Conservation (phyloP, 1,139 yeast species). For the Schizosaccharomyces versatilis region DNA sequence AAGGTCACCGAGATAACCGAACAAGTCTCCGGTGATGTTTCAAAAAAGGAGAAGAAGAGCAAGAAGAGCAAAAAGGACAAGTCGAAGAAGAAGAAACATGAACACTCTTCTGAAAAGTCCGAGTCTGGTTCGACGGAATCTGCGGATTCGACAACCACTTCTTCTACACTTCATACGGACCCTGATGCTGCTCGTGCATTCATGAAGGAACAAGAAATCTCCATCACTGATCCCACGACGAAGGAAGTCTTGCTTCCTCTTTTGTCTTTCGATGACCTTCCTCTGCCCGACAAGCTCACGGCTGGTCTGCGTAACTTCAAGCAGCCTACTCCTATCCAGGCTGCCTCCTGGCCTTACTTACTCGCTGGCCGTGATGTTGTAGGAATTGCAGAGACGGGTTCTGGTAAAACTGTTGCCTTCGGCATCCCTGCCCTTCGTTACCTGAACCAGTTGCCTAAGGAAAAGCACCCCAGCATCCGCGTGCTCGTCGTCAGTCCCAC, state of each 20-base stretch:
- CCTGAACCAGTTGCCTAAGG: constrained; percentile 19
- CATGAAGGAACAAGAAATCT: constrained; percentile 48
- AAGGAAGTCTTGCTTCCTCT: constrained; percentile 39
- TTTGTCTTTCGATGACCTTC: constrained; percentile 41
- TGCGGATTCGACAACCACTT: constrained; percentile 15
- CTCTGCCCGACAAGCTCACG: constrained; percentile 34
- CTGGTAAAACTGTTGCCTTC: constrained; percentile 92
- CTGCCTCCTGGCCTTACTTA: constrained; percentile 91
- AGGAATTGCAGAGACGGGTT: constrained; percentile 97
- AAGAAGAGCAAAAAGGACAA: constrained; percentile 25
- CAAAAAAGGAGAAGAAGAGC: constrained; percentile 23
- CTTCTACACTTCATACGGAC: constrained; percentile 22
- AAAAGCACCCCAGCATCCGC: constrained; percentile 28
- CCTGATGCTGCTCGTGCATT: constrained; percentile 29
- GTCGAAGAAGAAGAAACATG: constrained; percentile 26
- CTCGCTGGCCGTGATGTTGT: constrained; percentile 64
- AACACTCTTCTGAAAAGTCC: constrained; percentile 22
- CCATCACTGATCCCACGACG: constrained; percentile 44
- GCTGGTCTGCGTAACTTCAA: constrained; percentile 45
- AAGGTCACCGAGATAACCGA: no score
- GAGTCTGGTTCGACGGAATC: constrained; percentile 14
- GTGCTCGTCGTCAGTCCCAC: constrained; percentile 88
- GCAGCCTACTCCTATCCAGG: constrained; percentile 88
- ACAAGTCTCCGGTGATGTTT: not conserved
- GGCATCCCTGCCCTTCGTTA: constrained; percentile 91